phyloP scores from a whole-genome alignment of 164 flowering plant genomes.

The Tetrastigma voinierianum region DNA sequence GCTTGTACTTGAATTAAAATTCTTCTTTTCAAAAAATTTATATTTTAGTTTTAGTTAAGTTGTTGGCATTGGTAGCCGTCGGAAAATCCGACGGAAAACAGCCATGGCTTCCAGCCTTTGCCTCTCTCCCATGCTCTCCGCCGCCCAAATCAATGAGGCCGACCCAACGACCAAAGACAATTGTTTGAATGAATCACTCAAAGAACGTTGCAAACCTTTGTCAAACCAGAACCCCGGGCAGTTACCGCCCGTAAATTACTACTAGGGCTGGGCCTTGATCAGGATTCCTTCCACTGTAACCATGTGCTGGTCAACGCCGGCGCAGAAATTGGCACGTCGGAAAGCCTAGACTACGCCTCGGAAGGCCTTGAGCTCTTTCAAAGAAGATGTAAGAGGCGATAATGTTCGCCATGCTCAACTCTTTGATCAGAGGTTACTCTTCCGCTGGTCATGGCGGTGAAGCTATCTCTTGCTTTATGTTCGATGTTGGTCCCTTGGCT shows the following conservation, averaged over 20 bases:
- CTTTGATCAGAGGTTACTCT: slow-evolving; percentile 54
- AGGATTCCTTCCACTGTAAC: slow-evolving; percentile 15
- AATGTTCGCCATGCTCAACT: slow-evolving; percentile 39
- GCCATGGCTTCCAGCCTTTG: slow-evolving; percentile 29
- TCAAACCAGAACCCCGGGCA: slow-evolving; percentile 35
- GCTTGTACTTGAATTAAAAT: no score
- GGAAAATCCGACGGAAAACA: neutral
- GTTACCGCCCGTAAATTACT: slow-evolving; percentile 31
- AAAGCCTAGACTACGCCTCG: slow-evolving; percentile 45
- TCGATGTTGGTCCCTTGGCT: slow-evolving; percentile 33
- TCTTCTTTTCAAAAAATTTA: no score
- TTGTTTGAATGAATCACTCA: slow-evolving; percentile 20
- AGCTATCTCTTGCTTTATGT: slow-evolving; percentile 39
- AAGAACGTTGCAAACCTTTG: slow-evolving; percentile 38
- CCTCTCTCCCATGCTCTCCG: slow-evolving; percentile 14
- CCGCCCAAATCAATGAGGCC: slow-evolving; percentile 9
- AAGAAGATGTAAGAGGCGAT: slow-evolving; percentile 9
- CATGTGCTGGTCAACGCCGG: slow-evolving; percentile 35
- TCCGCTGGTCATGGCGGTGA: slow-evolving; percentile 34
- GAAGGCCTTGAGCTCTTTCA: slow-evolving; percentile 34
- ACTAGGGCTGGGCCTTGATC: slow-evolving; percentile 38
- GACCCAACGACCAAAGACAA: slow-evolving; percentile 2
- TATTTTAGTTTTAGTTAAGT: no score
- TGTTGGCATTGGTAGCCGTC: no score
- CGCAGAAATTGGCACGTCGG: slow-evolving; percentile 29